These are phyloP conservation scores for Barnettozyma wickerhamii DNA, from an alignment of 805 yeast genomes.

Conservation along the genomic window DNA sequence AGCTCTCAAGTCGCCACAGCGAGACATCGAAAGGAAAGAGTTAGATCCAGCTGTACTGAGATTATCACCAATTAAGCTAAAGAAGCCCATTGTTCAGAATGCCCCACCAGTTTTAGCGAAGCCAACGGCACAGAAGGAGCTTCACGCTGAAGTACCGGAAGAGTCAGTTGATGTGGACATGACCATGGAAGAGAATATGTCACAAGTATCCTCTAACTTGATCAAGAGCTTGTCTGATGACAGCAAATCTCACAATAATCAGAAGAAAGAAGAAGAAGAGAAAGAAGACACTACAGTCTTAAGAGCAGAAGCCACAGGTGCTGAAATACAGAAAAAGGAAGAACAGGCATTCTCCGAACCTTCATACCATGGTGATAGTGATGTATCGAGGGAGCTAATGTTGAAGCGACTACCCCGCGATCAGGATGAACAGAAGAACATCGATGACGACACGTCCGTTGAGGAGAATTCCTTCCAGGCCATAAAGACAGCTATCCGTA, in stretches of 20 bases:
- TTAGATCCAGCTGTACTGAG: conserved; percentile 13
- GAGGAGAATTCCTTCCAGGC: conserved; percentile 42
- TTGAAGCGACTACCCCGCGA: neutral
- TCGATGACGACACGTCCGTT: conserved; percentile 17
- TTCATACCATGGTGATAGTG: no score
- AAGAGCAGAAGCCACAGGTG: no score
- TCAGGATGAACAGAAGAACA: conserved; percentile 4
- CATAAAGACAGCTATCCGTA: conserved; percentile 42
- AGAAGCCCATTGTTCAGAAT: no score
- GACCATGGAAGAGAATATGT: neutral
- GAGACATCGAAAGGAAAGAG: conserved; percentile 11
- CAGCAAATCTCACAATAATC: no score
- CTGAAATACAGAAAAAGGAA: no score
- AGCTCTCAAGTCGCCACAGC: conserved; percentile 14
- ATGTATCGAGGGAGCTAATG: no score
- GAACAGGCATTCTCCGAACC: no score
- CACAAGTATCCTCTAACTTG: neutral
- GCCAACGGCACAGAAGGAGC: conserved; percentile 1
- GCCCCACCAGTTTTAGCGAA: no score
- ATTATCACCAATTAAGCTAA: conserved; percentile 22
- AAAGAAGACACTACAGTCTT: neutral
- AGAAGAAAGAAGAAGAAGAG: no score
- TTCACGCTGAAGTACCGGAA: neutral
- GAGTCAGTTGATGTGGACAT: neutral
- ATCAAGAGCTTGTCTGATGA: neutral